phyloP scores from a whole-genome alignment of 2,329 filamentous ascomycete genomes.

The Calonectria hongkongensis region DNA sequence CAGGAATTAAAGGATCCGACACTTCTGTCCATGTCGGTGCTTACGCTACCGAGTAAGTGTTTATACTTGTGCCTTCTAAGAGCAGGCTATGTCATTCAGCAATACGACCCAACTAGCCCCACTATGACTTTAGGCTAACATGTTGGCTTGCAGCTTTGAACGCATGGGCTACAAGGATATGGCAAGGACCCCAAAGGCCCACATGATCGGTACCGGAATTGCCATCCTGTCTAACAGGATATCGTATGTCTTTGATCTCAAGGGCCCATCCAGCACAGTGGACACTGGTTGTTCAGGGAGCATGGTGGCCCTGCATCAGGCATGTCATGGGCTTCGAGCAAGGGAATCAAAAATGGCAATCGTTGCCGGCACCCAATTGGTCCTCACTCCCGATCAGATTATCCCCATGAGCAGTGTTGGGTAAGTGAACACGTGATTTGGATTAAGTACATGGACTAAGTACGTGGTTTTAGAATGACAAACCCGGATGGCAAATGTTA shows the following conservation, averaged over 20 bases:
- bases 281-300: slow-evolving; percentile 64
- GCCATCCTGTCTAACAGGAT: slow-evolving; percentile 61
- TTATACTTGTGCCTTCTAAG: not conserved
- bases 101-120: not conserved
- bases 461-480: slow-evolving; percentile 23
- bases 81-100: not conserved
- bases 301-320: slow-evolving; percentile 55
- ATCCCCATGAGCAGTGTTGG: slow-evolving; percentile 42
- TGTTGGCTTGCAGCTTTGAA: slow-evolving; percentile 24
- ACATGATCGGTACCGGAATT: slow-evolving; percentile 56
- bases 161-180: slow-evolving; percentile 43
- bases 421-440: slow-evolving; percentile 15
- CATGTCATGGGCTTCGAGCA: slow-evolving; percentile 59
- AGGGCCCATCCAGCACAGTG: slow-evolving; percentile 57
- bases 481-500: slow-evolving; percentile 43
- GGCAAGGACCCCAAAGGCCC: slow-evolving; percentile 47
- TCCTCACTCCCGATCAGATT: slow-evolving; percentile 43
- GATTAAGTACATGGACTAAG: slow-evolving; percentile 10
- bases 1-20: slow-evolving; percentile 50
- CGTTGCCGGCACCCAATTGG: slow-evolving; percentile 53
- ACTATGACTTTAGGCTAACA: not conserved
- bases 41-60: slow-evolving; percentile 41
- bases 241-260: slow-evolving; percentile 61
- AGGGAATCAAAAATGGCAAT: slow-evolving; percentile 68
- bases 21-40: slow-evolving; percentile 59